Conservation (phyloP, 2,329 filamentous ascomycete species). For the Myriosclerotinia duriaeana region DNA sequence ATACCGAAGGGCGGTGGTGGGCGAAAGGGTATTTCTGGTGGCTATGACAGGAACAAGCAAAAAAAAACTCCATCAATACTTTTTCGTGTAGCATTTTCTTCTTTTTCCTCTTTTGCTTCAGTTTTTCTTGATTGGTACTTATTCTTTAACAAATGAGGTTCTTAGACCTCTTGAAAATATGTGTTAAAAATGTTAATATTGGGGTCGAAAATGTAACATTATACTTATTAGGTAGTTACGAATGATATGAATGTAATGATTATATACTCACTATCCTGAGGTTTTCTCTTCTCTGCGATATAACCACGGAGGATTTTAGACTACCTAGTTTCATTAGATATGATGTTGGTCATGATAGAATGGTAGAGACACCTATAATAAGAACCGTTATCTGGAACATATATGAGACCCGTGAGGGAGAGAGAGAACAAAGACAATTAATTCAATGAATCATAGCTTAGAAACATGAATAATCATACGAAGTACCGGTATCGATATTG, state of each 20-base stretch:
- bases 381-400: background rate
- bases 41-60: background rate
- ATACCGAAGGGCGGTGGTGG: background rate
- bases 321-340: no score
- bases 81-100: background rate
- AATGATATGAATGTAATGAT: background rate
- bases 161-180: background rate
- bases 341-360: background rate
- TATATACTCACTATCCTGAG: no score
- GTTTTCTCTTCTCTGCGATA: no score
- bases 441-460: constrained; percentile 10
- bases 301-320: no score
- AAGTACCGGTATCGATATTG: background rate
- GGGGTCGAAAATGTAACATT: background rate
- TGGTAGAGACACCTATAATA: no score
- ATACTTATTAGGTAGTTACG: background rate
- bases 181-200: background rate
- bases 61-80: background rate
- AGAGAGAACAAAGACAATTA: constrained; percentile 15
- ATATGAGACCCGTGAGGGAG: background rate
- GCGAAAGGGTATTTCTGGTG: background rate
- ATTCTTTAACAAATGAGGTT: background rate
- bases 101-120: background rate
- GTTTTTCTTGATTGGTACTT: background rate
- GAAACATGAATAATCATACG: background rate